Evolutionary conservation across 306 rosid genomes (phyloP), one percentile per base, ranked within the genome.

Genomic region (Quercus suber): DNA sequence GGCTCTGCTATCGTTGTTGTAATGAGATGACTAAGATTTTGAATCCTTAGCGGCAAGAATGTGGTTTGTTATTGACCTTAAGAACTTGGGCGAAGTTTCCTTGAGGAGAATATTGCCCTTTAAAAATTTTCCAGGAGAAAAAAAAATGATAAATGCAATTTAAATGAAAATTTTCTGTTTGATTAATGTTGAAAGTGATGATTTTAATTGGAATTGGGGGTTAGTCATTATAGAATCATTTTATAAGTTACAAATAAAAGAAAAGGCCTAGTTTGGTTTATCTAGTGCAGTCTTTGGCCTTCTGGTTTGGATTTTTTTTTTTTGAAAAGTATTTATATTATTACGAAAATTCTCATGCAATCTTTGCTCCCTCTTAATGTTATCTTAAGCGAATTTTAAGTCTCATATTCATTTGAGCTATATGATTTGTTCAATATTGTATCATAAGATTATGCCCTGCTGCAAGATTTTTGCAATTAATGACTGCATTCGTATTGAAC

Each of bases 401-500:
- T 33, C 35, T 33, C 25, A 67, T 67, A 67, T 9, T 67, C 72
- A 7, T 67, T 67, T 35, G 21, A 19, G 51, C 35, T 33, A 30
- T 6, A 33, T 7, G 27, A 33, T 13, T 18, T 35, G 2, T 10
- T 67, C 25, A 33, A 67, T 67, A 67, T 33, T 33, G 27, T 59
- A 27, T 23, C 65, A 21, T 59, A 14, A 59, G 13, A 59, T 10
- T 59, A 20, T 5, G 23, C 10, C 12, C 19, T 56, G 81, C 75
- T 27, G 65, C 19, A 56, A 78, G 76, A 75, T 52, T 80, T 83
- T 30, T 72, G 58, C 31, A 18, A 69, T 52, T 61, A 65, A 72
- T 74, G 35, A 30, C 10, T 80, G 3, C 43, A 72, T 78, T 78
- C 71, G n/a, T 76, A 7, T 68, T 74, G 28, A 28, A 67, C 91